Evolutionary conservation across 768 basidiomycete genomes (phyloP), one percentile per base, ranked within the genome.

Genomic region (Phlebiopsis flavidoalba): DNA sequence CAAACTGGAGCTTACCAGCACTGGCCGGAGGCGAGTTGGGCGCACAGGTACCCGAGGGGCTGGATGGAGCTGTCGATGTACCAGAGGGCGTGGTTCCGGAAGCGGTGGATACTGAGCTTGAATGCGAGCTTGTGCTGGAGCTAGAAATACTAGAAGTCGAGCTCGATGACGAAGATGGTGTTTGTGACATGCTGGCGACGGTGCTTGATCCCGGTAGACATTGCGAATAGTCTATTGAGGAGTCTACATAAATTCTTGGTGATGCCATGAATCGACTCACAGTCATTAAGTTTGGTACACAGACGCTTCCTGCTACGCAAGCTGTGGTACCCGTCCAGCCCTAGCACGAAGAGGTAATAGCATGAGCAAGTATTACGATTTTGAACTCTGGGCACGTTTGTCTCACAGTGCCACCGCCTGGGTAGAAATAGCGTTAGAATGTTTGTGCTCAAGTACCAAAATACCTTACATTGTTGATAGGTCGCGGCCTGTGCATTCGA

Each of bases 281-380:
- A 75, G 33, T 63, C 61, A 59, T 72, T 75, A 8, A 66, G 19
- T 3, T 58, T 62, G 6, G 70, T 67, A 58, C 76, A 78, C 76
- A 78, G n/a, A 66, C 63, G 7, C 70, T 48, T 1, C 72, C 74
- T 19, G 71, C 26, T 1, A 69, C 74, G 62, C 76, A 78, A 14
- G 74, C 73, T 1, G 73, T 76, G 12, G 68, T 48, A 4, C 76
- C 76, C 0, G 71, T 65, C 71, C 73, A 77, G 4, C 72, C 72
- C 73, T 73, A 53, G 15, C 21, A 22, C n/a, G 59, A 8, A 53
- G 10, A 43, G 11, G 3, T 8, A 3, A 8, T 43, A 17, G 40
- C 40, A 8, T 31, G 6, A 31, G 26, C 26, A 31, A 31, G 6
- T 6, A n/a, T 31, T 31, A 6, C 26, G 26, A 3, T 31, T 31